Evolutionary conservation across 78 protist genomes (phyloP), one percentile per base, ranked within the genome.

Genomic region (Dictyostelium brefeldianum): DNA sequence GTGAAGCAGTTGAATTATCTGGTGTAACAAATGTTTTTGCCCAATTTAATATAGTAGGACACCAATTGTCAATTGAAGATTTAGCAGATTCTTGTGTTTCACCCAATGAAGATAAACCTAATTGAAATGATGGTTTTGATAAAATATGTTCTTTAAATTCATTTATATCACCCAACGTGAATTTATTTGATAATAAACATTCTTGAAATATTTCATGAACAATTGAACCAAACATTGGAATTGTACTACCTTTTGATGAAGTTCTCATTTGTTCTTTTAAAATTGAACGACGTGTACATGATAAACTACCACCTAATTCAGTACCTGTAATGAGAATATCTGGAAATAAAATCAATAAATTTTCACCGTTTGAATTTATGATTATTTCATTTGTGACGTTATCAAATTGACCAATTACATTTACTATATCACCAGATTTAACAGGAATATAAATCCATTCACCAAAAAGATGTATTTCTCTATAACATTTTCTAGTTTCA

Each of bases 271-370:
- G 93, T 0, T 87, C 84, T 41, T 87, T 87, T 5, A 87, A 62
- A 6, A 87, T 46, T 25, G 93, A 41, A 43, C 93, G 67, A 12
- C 93, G 8, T 29, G 93, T 14, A 22, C 93, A 87, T 29, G 84
- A 51, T 29, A 77, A 87, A 65, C 93, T 78, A 18, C 84, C 67
- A 77, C 93, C 84, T 47, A 87, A 22, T 41, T 87, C 93, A 6
- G 93, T 87, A 77, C 93, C 93, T 3, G 93, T 87, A 51, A 87
- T 87, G 0, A 87, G 41, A 25, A 87, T 41, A 51, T 87, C 93
- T 8, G 93, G 93, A 50, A 64, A 78, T 65, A 87, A 50, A 62
- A 87, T 29, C 25, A 87, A 64, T n/a, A 87, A 64, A 22, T 87
- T 87, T 10, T 77, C 14, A 4, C 15, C 22, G 27, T 77, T 87